These are phyloP conservation scores for Schizopora paradoxa DNA, from an alignment of 1,284 basidiomycete genomes.

Conservation along the genomic window DNA sequence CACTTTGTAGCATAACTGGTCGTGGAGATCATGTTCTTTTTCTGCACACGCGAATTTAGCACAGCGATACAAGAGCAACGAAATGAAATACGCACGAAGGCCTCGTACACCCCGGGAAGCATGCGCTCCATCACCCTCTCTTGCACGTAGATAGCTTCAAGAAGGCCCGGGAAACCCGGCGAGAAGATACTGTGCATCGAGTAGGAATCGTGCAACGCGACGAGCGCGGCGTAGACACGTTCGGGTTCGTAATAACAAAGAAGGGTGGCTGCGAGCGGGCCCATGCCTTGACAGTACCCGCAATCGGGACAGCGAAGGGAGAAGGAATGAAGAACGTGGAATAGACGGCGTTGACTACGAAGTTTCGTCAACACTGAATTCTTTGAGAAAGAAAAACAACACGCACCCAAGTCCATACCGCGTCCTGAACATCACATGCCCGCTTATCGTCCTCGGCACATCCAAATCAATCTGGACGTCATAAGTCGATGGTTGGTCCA, in stretches of 20 bases:
- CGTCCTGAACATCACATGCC: constrained; percentile 92
- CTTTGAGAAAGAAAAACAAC: constrained; percentile 7
- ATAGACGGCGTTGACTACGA: constrained; percentile 84
- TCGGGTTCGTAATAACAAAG: constrained; percentile 91
- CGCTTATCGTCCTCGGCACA: constrained; percentile 93
- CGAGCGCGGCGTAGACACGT: constrained; percentile 79
- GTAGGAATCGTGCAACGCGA: constrained; percentile 85
- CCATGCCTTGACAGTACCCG: constrained; percentile 99
- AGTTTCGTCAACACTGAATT: constrained; percentile 11
- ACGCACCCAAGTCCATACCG: constrained; percentile 90
- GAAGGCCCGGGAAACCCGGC: constrained; percentile 93
- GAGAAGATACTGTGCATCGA: constrained; percentile 85
- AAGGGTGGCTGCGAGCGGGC: constrained; percentile 91
- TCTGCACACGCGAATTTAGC: constrained; percentile 30
- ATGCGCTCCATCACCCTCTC: constrained; percentile 79
- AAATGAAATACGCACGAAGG: constrained; percentile 51
- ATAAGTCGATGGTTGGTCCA: constrained; percentile 79
- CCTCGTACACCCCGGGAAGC: constrained; percentile 84
- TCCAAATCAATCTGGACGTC: constrained; percentile 99
- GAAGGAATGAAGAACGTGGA: constrained; percentile 92
- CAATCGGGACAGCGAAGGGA: constrained; percentile 82
- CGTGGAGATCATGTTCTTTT: constrained; percentile 84
- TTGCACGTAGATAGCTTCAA: constrained; percentile 93
- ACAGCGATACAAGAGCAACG: neutral
- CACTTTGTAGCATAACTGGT: constrained; percentile 97